Base-by-base conservation (phyloP, 352 stramenopile species). In the Phytopythium litorale region DNA sequence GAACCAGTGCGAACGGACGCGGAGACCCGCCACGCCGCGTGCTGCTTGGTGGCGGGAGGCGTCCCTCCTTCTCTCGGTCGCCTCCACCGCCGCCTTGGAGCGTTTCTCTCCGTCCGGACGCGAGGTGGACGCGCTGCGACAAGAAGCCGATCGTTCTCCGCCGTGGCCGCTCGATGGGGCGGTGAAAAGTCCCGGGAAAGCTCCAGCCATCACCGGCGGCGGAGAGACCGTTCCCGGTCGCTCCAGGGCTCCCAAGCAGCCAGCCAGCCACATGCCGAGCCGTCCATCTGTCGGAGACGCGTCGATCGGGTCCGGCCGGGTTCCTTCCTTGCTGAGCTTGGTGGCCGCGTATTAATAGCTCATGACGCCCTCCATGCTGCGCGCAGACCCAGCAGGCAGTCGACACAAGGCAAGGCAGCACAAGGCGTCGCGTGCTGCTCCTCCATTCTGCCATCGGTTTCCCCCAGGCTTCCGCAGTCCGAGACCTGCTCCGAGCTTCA, bases 51-150 rank as follows among this genome's bases (percentile, higher is more conserved):
- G 46, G 8, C 46, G 46, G 46, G 8, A 23, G 46, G 7, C n/a
- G 35, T 40, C 35, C 16, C 35, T 40, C 35, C 28, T 45, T 18
- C 38, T 49, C 9, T 8, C 2, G 46, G 7, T 35, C 15, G 46
- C 23, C 46, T 19, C 46, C 6, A 16, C 13, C 25, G 0, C 48
- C 7, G 4, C 7, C 16, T 54, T 54, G 15, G 23, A 54, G 48
- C 25, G 48, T 54, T 54, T 54, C 48, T 38, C 48, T 53, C 23
- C 46, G 46, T 21, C 25, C 4, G 40, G 42, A 49, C 38, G 48
- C 28, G 16, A 23, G 48, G n/a, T 0, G 11, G 21, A 52, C n/a
- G 30, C 46, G 46, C 16, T 15, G 42, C 42, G 42, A 49, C 38
- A 25, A 23, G 7, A 25, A 25, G 42, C 42, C 42, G 42, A 49